phyloP scores from a whole-genome alignment of 225 moss, liverwort and hornwort genomes.

The Sphagnum contortum region DNA sequence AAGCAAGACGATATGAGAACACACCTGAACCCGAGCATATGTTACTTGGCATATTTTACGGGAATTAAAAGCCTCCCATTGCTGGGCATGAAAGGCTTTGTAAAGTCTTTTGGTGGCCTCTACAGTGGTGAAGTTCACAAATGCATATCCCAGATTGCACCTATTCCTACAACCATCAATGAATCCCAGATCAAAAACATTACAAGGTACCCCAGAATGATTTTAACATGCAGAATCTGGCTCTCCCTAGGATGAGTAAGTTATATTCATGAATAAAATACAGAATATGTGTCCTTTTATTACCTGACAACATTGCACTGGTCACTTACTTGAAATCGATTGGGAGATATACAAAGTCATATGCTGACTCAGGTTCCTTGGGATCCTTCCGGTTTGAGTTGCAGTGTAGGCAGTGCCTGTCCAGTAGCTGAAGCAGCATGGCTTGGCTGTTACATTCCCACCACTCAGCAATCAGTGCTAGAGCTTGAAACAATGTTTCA shows the following conservation, averaged over 20 bases:
- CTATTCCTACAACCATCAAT: constrained; percentile 48
- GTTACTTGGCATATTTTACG: constrained; percentile 95
- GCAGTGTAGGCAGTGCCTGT: constrained; percentile 61
- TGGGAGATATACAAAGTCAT: constrained; percentile 93
- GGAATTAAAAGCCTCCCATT: constrained; percentile 96
- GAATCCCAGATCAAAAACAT: too few relatives aligned
- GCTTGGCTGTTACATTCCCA: constrained; percentile 47
- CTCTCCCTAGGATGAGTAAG: too few relatives aligned
- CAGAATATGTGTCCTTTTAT: too few relatives aligned
- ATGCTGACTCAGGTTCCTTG: constrained; percentile 73
- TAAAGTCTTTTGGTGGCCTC: constrained; percentile 70
- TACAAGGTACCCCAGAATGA: too few relatives aligned
- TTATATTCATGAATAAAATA: too few relatives aligned
- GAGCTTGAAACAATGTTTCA: too few relatives aligned
- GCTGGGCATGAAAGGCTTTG: constrained; percentile 72
- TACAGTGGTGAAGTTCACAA: constrained; percentile 85
- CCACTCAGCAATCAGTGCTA: not conserved
- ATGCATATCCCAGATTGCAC: constrained; percentile 97
- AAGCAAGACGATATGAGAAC: not conserved
- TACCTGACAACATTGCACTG: too few relatives aligned
- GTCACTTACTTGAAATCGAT: constrained; percentile 86
- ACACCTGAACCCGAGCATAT: constrained; percentile 92
- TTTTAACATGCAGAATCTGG: too few relatives aligned
- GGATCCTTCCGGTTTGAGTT: constrained; percentile 42
- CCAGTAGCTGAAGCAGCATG: constrained; percentile 75